phyloP scores from a whole-genome alignment of 805 yeast genomes.

The Wickerhamomyces silvicola region DNA sequence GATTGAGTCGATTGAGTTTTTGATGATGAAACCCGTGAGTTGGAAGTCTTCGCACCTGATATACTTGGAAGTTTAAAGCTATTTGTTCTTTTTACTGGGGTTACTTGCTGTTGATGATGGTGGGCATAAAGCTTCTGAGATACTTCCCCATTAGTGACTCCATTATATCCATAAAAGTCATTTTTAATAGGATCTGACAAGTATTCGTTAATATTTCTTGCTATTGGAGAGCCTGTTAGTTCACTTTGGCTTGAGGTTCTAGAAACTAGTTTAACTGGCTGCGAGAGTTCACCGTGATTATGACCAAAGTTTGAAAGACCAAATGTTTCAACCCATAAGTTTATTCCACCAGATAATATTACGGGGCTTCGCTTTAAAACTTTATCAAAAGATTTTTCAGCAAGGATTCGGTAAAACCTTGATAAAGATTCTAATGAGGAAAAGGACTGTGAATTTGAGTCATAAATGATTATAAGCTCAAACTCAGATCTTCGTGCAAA shows the following conservation, averaged over 20 bases:
- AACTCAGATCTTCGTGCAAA: conserved; percentile 50
- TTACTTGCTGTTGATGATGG: conserved; percentile 4
- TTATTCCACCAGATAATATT: conserved; percentile 51
- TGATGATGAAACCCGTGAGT: conserved; percentile 11
- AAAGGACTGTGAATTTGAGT: no score
- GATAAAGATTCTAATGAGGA: conserved; percentile 5
- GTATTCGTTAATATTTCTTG: conserved; percentile 14
- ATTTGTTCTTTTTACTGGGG: conserved; percentile 16
- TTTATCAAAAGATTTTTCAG: conserved; percentile 29
- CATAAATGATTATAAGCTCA: conserved; percentile 46
- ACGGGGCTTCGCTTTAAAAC: conserved; percentile 36
- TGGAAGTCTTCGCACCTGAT: no score
- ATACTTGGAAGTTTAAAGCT: conserved; percentile 10
- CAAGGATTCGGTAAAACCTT: conserved; percentile 23
- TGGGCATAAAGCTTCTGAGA: conserved; percentile 8
- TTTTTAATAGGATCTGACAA: conserved; percentile 13
- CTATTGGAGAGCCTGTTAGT: conserved; percentile 7
- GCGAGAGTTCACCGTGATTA: conserved; percentile 13
- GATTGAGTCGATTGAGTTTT: background rate
- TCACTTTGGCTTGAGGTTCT: conserved; percentile 6
- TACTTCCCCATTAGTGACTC: conserved; percentile 1
- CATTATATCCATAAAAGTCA: conserved; percentile 8
- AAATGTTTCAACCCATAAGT: conserved; percentile 29
- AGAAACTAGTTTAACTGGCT: conserved; percentile 3
- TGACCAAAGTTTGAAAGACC: conserved; percentile 15